Evolutionary conservation across 2,329 filamentous ascomycete genomes (phyloP), one percentile per base, ranked within the genome.

Genomic region (Colletotrichum navitas): DNA sequence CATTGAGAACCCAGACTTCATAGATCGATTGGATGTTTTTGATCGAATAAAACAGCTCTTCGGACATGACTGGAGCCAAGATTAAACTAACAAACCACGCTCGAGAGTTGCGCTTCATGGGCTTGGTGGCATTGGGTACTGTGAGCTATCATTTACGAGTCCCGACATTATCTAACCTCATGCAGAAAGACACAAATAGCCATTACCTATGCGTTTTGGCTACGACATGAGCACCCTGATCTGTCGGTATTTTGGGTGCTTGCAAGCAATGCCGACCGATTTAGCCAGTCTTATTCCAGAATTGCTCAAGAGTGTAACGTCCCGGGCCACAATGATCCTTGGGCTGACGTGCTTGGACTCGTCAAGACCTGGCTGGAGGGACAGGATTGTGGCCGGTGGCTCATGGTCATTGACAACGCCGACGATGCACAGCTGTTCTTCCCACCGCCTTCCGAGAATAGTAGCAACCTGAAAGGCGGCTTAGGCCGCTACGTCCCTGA

Each of bases 111-210:
- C 69, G 0, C 51, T 72, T 0, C 16, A 68, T 18, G 65, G 65
- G 34, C 34, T 34, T 34, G 34, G 34, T 34, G 34, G 34, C 34
- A 10, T 34, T 34, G 34, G 34, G 69, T 69, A 72, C 47, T 43
- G n/a, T 10, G 39, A n/a, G 5, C 21, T 45, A 2, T 8, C 3
- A 21, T 21, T 1, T 18, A 7, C 18, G 2, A 43, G 14, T 2
- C 7, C 5, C 2, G 12, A 5, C 6, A 16, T 7, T 2, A 55
- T 18, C 72, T 76, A 29, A 78, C 11, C 10, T 2, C 2, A 11
- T 1, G 11, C 29, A 80, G 78, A 3, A 80, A 80, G 76, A 79
- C 79, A 10, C 79, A 80, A 66, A 77, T 81, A n/a, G 79, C 78
- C 0, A 56, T 81, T 14, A 74, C 66, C 11, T 81, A 80, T 39